Evolutionary conservation across 805 yeast genomes (phyloP).

Genomic region (Phaffomyces antillensis): DNA sequence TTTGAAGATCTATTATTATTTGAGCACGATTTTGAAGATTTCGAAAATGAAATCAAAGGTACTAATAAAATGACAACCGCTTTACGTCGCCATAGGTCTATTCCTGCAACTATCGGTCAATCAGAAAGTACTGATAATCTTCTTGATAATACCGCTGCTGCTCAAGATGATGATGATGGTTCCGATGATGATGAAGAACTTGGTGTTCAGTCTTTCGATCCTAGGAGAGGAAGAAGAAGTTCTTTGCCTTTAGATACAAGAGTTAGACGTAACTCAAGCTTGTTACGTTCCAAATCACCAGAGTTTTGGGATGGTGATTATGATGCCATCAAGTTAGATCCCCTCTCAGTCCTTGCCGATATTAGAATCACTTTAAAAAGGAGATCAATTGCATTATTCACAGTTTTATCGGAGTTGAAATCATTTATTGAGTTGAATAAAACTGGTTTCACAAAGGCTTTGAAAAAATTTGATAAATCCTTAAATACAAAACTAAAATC

Average conservation of each 20-base stretch:
- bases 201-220: slow-evolving; percentile 13
- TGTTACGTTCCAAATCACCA: slow-evolving; percentile 18
- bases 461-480: slow-evolving; percentile 88
- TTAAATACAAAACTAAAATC: slow-evolving; percentile 52
- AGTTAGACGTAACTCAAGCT: slow-evolving; percentile 11
- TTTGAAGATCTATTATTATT: slow-evolving; percentile 48
- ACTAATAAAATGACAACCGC: background rate
- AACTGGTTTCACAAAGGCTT: slow-evolving; percentile 84
- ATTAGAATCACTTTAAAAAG: slow-evolving; percentile 55
- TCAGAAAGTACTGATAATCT: background rate
- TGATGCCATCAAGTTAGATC: slow-evolving; percentile 15
- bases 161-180: background rate
- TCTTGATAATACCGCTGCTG: background rate
- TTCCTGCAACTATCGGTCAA: slow-evolving; percentile 8
- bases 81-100: slow-evolving; percentile 12
- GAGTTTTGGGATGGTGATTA: slow-evolving; percentile 21
- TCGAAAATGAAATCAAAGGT: slow-evolving; percentile 31
- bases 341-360: slow-evolving; percentile 21
- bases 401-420: slow-evolving; percentile 71
- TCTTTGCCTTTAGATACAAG: slow-evolving; percentile 17
- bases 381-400: slow-evolving; percentile 58
- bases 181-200: slow-evolving; percentile 7
- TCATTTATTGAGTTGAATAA: slow-evolving; percentile 78
- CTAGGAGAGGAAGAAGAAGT: slow-evolving; percentile 17
- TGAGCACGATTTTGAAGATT: slow-evolving; percentile 55